phyloP scores from a whole-genome alignment of 805 yeast species.

The Metschnikowia matae region DNA sequence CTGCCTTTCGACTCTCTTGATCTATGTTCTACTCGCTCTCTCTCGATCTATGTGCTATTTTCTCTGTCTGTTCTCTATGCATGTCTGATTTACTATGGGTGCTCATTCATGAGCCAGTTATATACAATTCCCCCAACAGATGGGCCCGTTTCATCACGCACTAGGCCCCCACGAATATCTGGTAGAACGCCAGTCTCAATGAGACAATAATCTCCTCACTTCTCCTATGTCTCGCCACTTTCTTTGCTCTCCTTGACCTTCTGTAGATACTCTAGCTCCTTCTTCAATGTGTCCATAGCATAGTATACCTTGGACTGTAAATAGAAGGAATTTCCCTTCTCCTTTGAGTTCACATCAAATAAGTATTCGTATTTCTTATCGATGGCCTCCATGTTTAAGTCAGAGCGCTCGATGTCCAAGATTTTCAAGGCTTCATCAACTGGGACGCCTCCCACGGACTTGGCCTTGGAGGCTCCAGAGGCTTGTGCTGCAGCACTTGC shows the following conservation, averaged over 20 bases:
- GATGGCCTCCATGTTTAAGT: constrained; percentile 53
- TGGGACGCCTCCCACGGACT: constrained; percentile 71
- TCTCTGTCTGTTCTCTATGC: neutral
- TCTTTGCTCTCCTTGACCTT: constrained; percentile 34
- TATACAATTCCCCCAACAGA: neutral
- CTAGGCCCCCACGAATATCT: neutral
- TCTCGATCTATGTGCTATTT: too few species aligned
- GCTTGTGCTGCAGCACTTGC: constrained; percentile 65
- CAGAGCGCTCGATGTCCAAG: constrained; percentile 65
- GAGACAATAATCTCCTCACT: too few species aligned
- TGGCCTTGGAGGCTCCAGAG: constrained; percentile 35
- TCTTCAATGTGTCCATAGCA: constrained; percentile 86
- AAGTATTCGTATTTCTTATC: constrained; percentile 73
- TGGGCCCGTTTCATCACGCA: too few species aligned
- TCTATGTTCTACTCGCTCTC: too few species aligned
- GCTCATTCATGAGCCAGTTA: neutral
- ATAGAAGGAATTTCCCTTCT: constrained; percentile 94
- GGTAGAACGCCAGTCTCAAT: neutral
- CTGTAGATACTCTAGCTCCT: constrained; percentile 63
- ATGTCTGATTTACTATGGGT: neutral
- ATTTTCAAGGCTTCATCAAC: constrained; percentile 91
- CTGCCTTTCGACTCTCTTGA: too few species aligned
- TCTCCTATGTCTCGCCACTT: constrained; percentile 1
- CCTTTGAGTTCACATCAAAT: constrained; percentile 86
- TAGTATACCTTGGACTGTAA: constrained; percentile 88